These are phyloP conservation scores for Sarocladiaceae sp. DNA, from an alignment of 2,329 filamentous ascomycete species.

Conservation along the genomic window DNA sequence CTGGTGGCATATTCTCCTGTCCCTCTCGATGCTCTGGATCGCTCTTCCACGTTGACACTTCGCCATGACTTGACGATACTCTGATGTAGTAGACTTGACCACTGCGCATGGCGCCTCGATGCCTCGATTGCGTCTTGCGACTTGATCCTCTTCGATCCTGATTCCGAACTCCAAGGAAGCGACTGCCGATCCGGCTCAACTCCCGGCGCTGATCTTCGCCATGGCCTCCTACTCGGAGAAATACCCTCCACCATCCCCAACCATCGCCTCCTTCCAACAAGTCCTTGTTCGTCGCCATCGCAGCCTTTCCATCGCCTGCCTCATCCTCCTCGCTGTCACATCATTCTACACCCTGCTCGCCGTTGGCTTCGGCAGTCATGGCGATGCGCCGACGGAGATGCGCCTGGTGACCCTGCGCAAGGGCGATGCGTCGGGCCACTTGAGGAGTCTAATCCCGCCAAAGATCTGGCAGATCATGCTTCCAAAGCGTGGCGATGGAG, in stretches of 20 bases:
- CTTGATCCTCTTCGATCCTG: no score
- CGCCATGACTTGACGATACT: no score
- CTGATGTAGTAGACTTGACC: no score
- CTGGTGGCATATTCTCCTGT: no score
- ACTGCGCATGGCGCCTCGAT: no score
- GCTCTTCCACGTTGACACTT: no score
- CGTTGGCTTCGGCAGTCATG: not conserved
- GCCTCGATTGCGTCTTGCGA: no score
- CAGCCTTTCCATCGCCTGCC: not conserved
- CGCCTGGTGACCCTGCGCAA: not conserved
- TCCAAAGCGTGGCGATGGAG: conserved; percentile 3
- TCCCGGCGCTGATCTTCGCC: not conserved
- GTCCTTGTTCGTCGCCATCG: not conserved
- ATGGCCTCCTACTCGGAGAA: not conserved
- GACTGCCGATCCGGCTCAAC: not conserved
- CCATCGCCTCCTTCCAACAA: not conserved
- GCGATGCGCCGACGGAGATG: not conserved
- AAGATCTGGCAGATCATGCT: conserved; percentile 14
- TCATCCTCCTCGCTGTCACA: not conserved
- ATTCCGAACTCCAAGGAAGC: no score
- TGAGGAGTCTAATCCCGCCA: conserved; percentile 9
- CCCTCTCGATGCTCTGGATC: no score
- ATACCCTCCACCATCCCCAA: not conserved
- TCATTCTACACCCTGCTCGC: not conserved
- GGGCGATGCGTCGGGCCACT: not conserved